Percentiles rank a stretch among this genome's conserved stretches.
phyloP scores from a whole-genome alignment of 768 basidiomycete genomes.

The Peribolospora kevripleyi region DNA sequence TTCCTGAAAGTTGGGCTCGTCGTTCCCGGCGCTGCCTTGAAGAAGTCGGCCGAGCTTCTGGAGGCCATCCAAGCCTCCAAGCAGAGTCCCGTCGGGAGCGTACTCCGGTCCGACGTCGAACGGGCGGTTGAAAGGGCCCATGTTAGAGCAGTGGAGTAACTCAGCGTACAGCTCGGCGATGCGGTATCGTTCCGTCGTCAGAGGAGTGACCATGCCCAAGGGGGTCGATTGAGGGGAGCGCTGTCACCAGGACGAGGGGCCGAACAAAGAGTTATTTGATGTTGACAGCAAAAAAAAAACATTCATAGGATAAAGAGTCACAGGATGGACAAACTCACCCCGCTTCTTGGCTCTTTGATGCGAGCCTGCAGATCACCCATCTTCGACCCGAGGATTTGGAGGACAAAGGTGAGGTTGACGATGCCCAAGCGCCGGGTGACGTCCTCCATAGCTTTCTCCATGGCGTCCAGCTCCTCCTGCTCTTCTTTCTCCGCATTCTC shows the following conservation, averaged over 20 bases:
- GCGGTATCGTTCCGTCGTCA: constrained; percentile 84
- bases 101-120: constrained; percentile 44
- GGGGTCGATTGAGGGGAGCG: constrained; percentile 42
- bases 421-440: constrained; percentile 22
- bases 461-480: constrained; percentile 42
- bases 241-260: constrained; percentile 23
- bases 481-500: constrained; percentile 54
- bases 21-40: constrained; percentile 32
- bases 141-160: constrained; percentile 89
- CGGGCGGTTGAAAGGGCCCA: constrained; percentile 75
- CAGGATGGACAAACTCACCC: constrained; percentile 28
- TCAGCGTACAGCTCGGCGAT: constrained; percentile 95
- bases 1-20: too few species aligned
- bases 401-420: constrained; percentile 62
- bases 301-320: not conserved
- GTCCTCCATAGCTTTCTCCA: constrained; percentile 16
- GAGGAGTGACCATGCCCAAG: constrained; percentile 44
- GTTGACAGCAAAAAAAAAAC: constrained; percentile 3
- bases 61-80: constrained; percentile 60
- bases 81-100: constrained; percentile 55
- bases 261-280: too few species aligned
- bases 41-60: constrained; percentile 74
- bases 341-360: constrained; percentile 45
- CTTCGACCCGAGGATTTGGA: constrained; percentile 45
- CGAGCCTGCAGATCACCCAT: constrained; percentile 45